Evolutionary conservation across 257 asterid genomes (phyloP), one percentile per base, ranked within the genome.

Genomic region (Eustoma russellianum): DNA sequence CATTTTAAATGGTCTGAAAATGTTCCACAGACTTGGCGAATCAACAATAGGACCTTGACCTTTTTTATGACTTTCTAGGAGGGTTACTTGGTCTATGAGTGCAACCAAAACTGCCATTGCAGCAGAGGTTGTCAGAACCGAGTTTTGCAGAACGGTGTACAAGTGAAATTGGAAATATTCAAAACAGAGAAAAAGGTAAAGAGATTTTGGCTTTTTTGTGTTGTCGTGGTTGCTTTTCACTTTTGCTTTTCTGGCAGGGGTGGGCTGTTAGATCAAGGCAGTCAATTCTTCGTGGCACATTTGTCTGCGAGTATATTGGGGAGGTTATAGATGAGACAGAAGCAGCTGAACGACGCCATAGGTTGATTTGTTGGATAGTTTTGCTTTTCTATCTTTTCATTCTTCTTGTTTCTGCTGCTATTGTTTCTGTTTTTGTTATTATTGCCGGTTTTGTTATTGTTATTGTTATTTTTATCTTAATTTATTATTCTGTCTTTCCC

Each of bases 231-330:
- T 24, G 38, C 46, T 17, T 44, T 54, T 67, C 51, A 50, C 41
- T 33, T 51, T 45, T 65, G n/a, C 56, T 51, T 45, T 54, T 53
- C 52, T 66, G 68, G 70, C 74, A 92, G 99, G 99, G 97, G 56
- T 92, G 99, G 99, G 99, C 95, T 18, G 91, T 92, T 50, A 79
- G 97, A 79, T 85, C 95, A 16, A 69, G 93, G 63, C 85, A 83
- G 72, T 76, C 95, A 56, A 82, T 88, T 66, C 74, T 74, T 49
- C 81, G 97, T 14, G 99, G 97, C 56, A 81, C 95, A 44, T 92
- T 92, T 49, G 90, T 92, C 52, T 92, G 99, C 19, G 99, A 92
- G 81, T 92, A 77, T 60, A 63, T 92, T 50, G 99, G 99, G 44
- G 99, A 92, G 82, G 86, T 92, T 56, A 77, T 92, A 59, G 86